phyloP scores from a whole-genome alignment of 768 basidiomycete genomes.

The Lenzites betulinus region DNA sequence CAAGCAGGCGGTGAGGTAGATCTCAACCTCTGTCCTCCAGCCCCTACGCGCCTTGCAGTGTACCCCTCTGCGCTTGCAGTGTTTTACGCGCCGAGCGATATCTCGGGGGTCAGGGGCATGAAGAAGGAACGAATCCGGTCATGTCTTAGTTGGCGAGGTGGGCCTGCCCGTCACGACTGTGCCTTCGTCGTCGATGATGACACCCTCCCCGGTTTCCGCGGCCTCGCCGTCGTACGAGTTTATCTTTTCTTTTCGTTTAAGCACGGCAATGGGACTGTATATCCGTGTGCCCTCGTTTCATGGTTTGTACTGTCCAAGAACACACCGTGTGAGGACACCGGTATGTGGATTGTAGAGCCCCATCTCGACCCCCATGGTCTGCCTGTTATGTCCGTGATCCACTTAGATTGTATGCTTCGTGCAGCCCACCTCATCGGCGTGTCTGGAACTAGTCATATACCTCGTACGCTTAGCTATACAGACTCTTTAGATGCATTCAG shows the following conservation, averaged over 20 bases:
- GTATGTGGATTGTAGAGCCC: slow-evolving; percentile 8
- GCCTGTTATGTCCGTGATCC: background rate
- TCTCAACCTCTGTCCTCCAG: background rate
- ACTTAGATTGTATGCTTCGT: background rate
- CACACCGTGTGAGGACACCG: background rate
- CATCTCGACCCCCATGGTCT: background rate
- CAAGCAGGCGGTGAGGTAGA: background rate
- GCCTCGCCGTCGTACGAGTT: slow-evolving; percentile 23
- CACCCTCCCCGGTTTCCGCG: slow-evolving; percentile 18
- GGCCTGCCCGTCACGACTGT: slow-evolving; percentile 22
- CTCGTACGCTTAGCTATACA: background rate
- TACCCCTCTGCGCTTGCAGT: slow-evolving; percentile 7
- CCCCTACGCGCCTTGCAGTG: background rate
- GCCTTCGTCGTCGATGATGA: slow-evolving; percentile 25
- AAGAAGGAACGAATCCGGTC: slow-evolving; percentile 28
- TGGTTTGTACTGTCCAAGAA: background rate
- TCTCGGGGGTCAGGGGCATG: slow-evolving; percentile 31
- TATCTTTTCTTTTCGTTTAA: slow-evolving; percentile 32
- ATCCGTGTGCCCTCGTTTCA: background rate
- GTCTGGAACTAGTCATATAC: background rate
- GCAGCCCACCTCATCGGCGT: slow-evolving; percentile 1
- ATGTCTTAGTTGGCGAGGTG: slow-evolving; percentile 25
- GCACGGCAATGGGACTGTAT: background rate
- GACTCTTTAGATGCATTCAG: background rate
- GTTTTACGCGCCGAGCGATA: slow-evolving; percentile 35